Evolutionary conservation across 2,329 filamentous ascomycete species (phyloP), one percentile per base, ranked within the genome.

Genomic region (Chalaropsis ovoidea): DNA sequence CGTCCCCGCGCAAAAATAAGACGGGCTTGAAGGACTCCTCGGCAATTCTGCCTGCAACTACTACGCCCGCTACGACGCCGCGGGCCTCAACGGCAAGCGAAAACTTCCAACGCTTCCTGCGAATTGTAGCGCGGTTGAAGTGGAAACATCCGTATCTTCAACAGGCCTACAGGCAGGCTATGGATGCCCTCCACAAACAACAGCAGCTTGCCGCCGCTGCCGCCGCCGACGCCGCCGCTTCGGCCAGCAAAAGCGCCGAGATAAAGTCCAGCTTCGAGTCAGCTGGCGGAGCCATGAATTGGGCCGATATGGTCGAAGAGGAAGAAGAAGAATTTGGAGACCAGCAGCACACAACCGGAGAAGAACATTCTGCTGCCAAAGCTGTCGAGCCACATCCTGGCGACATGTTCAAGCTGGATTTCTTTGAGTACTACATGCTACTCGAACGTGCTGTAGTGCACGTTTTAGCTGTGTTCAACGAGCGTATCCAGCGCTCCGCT

Each of bases 341-440:
- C 13, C 22, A 47, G 42, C 41, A 47, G 24, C 17, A 45, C 7
- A 13, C 10, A n/a, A 2, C 42, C 10, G 24, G 3, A 10, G 8
- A 19, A 49, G 31, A 39, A 2, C 41, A 62, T 15, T 13, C 42
- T 7, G 15, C 22, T 43, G n/a, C 24, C 13, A 61, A 52, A 41
- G 54, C 56, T n/a, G 68, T 65, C 4, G 79, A 82, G 69, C 81
- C 81, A 0, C 83, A 86, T 73, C 79, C 82, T 1, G 41, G 61
- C 0, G 56, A 65, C 17, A 89, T 89, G 79, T 90, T 90, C 77
- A 89, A 90, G 73, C 79, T 90, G 7, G 87, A 90, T 71, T 90
- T 90, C 69, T 85, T 88, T 74, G 87, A 90, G 71, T 90, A 86
- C 73, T 90, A 90, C 75, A 83, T 84, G 63, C 79, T 88, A 43